A percentile compares a stretch with the other conserved stretches of the same genome.
These are phyloP conservation scores for Melastoma malabathricum DNA, from an alignment of 345 rosid species.

Conservation along the genomic window DNA sequence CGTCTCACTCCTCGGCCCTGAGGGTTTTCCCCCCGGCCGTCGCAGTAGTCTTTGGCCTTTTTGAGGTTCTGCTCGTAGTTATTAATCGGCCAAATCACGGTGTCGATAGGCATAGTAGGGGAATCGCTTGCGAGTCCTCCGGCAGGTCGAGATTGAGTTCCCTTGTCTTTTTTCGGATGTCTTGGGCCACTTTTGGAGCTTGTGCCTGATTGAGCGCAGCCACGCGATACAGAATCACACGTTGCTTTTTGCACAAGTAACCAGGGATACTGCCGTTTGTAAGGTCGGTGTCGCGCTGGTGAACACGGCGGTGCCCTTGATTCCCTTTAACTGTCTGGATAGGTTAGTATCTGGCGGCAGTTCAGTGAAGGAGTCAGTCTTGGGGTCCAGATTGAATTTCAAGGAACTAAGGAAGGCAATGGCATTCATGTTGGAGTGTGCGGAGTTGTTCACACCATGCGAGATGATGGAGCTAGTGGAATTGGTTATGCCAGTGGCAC, in stretches of 20 bases:
- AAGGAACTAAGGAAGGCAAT: conserved; percentile 85
- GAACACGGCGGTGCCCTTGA: conserved; percentile 59
- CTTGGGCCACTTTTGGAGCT: conserved; percentile 71
- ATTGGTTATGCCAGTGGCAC: conserved; percentile 65
- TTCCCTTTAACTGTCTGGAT: conserved; percentile 66
- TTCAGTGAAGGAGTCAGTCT: conserved; percentile 14
- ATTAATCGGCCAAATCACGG: conserved; percentile 87
- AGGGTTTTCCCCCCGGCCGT: neutral
- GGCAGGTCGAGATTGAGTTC: conserved; percentile 61
- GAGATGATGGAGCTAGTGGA: conserved; percentile 78
- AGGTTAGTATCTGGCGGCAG: conserved; percentile 11
- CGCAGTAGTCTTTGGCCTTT: conserved; percentile 31
- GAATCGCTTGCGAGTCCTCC: conserved; percentile 68
- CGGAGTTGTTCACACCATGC: conserved; percentile 62
- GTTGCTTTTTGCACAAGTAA: conserved; percentile 52
- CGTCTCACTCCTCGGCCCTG: conserved; percentile 19
- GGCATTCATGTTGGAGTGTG: conserved; percentile 79
- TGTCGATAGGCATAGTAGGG: conserved; percentile 68
- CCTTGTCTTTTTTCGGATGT: conserved; percentile 72
- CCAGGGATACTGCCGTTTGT: conserved; percentile 39
- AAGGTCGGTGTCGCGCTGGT: conserved; percentile 53
- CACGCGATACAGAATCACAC: conserved; percentile 78
- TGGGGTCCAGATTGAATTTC: conserved; percentile 38
- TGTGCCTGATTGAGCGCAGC: conserved; percentile 84
- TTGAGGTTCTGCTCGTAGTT: conserved; percentile 55